phyloP scores from a whole-genome alignment of 129 eudicot species.

The Helianthus tuberosus region DNA sequence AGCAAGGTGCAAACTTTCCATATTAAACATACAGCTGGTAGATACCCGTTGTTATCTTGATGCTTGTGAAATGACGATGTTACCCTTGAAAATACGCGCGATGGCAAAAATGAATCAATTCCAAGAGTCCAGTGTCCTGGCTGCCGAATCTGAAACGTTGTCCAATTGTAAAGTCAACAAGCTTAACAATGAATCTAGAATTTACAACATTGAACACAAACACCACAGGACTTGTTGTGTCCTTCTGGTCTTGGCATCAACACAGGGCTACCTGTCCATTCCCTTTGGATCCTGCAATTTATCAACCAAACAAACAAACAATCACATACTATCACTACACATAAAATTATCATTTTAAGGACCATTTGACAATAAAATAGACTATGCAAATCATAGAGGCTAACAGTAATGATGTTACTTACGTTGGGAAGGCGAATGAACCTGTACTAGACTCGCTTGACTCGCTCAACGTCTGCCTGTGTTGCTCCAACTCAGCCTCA shows the following conservation, averaged over 20 bases:
- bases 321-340: neutral
- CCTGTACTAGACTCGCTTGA: constrained; percentile 62
- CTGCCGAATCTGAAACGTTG: constrained; percentile 27
- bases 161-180: constrained; percentile 11
- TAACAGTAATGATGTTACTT: constrained; percentile 23
- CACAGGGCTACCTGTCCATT: constrained; percentile 67
- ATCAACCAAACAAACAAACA: constrained; percentile 6
- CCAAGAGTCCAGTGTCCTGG: constrained; percentile 1
- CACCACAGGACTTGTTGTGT: constrained; percentile 24
- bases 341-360: neutral
- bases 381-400: too few species aligned
- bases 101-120: neutral
- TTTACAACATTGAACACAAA: constrained; percentile 51
- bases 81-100: constrained; percentile 1
- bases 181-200: constrained; percentile 15
- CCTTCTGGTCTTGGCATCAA: constrained; percentile 63
- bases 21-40: too few species aligned
- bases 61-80: constrained; percentile 1
- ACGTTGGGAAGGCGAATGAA: constrained; percentile 79
- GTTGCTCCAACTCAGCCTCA: constrained; percentile 37
- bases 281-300: constrained; percentile 53
- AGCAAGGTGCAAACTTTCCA: too few species aligned
- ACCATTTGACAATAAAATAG: neutral
- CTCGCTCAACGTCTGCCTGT: constrained; percentile 31
- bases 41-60: neutral